Conservation (phyloP, 2,329 filamentous ascomycete species). For the Incumbomyces lentus region DNA sequence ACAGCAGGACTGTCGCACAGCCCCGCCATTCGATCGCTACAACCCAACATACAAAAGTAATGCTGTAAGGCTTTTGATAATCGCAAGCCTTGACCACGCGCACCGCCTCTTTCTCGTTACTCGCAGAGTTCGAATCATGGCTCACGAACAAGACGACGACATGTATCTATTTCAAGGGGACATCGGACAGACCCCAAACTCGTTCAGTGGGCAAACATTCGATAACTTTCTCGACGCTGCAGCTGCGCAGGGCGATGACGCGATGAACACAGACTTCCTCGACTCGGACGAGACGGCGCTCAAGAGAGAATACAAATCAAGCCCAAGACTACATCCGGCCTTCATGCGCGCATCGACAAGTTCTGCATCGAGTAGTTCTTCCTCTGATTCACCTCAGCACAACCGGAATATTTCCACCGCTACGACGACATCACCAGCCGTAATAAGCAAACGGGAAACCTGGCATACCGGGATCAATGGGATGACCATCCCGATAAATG, state of each 20-base stretch:
- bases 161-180: conserved; percentile 34
- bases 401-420: conserved; percentile 30
- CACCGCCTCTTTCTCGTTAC: too few relatives aligned
- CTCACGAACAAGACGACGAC: conserved; percentile 28
- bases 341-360: conserved; percentile 31
- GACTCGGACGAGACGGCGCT: conserved; percentile 16
- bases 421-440: conserved; percentile 30
- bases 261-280: conserved; percentile 24
- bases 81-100: too few relatives aligned
- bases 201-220: conserved; percentile 31
- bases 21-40: too few relatives aligned
- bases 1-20: too few relatives aligned
- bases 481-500: conserved; percentile 29
- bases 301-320: conserved; percentile 14
- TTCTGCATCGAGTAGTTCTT: conserved; percentile 35
- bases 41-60: too few relatives aligned
- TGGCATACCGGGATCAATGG: conserved; percentile 24
- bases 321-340: conserved; percentile 20
- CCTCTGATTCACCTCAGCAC: conserved; percentile 34
- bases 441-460: conserved; percentile 22
- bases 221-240: conserved; percentile 32
- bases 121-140: conserved; percentile 9
- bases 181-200: conserved; percentile 27
- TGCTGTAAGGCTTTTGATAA: too few relatives aligned
- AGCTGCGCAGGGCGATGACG: conserved; percentile 23